phyloP scores from a whole-genome alignment of 2,329 filamentous ascomycete species.

The Gliomastix tumulicola region DNA sequence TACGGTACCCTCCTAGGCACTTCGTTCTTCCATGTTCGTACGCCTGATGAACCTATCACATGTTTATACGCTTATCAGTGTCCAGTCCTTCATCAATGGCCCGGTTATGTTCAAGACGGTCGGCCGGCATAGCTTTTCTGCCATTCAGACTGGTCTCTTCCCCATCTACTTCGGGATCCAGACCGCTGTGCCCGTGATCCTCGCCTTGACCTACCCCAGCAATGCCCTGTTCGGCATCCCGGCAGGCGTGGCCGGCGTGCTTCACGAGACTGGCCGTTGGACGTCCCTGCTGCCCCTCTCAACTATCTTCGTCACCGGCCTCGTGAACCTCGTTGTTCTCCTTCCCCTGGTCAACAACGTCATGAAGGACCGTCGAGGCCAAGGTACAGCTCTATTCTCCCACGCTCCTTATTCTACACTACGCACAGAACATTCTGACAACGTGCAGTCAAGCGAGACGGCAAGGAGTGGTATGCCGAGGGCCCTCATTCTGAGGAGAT shows the following conservation, averaged over 20 bases:
- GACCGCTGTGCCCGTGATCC: conserved; percentile 61
- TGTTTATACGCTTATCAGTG: background rate
- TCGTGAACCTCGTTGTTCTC: conserved; percentile 64
- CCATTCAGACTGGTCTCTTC: conserved; percentile 75
- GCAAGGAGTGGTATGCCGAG: conserved; percentile 77
- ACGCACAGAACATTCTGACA: background rate
- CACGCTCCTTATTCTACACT: background rate
- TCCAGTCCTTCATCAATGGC: conserved; percentile 67
- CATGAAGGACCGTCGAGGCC: conserved; percentile 70
- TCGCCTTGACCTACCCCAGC: conserved; percentile 78
- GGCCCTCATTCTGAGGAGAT: conserved; percentile 81
- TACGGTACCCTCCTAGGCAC: conserved; percentile 85
- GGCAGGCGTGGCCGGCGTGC: conserved; percentile 44
- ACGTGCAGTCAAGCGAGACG: conserved; percentile 68
- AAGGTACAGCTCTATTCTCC: conserved; percentile 41
- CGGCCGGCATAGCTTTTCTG: conserved; percentile 71
- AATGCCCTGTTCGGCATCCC: conserved; percentile 38
- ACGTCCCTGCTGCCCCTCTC: conserved; percentile 61
- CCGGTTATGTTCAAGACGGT: conserved; percentile 72
- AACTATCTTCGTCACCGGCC: conserved; percentile 61
- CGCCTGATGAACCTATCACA: background rate
- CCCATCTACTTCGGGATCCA: conserved; percentile 86
- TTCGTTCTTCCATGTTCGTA: conserved; percentile 81
- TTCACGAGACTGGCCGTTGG: conserved; percentile 55
- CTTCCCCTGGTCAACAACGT: conserved; percentile 69